These are phyloP conservation scores for Salisapilia sapeloensis DNA, from an alignment of 352 stramenopile species.

Conservation along the genomic window DNA sequence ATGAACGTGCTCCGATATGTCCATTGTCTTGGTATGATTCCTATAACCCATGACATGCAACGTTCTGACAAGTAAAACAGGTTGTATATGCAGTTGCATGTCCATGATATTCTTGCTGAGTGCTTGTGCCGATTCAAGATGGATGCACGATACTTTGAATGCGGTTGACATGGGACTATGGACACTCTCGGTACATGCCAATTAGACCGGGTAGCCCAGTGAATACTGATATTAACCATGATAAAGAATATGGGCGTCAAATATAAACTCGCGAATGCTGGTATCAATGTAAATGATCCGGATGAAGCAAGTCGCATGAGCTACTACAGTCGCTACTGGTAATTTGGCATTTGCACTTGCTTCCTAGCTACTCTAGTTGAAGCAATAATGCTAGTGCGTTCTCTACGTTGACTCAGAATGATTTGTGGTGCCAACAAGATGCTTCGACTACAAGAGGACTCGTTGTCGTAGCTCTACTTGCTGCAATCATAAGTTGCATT, in stretches of 20 bases:
- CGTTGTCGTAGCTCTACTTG: conserved; percentile 28
- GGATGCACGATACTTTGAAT: conserved; percentile 46
- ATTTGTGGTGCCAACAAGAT: conserved; percentile 49
- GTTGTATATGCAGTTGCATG: conserved; percentile 25
- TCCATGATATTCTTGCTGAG: conserved; percentile 27
- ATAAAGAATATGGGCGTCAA: conserved; percentile 40
- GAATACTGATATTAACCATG: conserved; percentile 1
- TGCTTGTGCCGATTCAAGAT: conserved; percentile 25
- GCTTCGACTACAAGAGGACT: conserved; percentile 25
- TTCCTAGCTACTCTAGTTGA: background rate
- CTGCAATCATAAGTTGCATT: conserved; percentile 31
- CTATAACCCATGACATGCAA: too few relatives aligned
- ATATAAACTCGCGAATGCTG: conserved; percentile 73
- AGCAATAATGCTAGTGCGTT: conserved; percentile 13
- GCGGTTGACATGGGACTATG: conserved; percentile 60
- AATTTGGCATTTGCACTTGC: background rate
- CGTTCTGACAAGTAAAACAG: too few relatives aligned
- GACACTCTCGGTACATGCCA: conserved; percentile 22
- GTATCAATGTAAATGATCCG: conserved; percentile 15
- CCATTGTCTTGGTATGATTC: too few relatives aligned
- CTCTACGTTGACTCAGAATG: conserved; percentile 11
- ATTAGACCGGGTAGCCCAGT: background rate
- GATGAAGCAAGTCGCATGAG: conserved; percentile 12
- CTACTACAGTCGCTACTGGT: conserved; percentile 23
- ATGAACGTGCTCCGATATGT: too few relatives aligned